Evolutionary conservation across 2,329 filamentous ascomycete genomes (phyloP), one percentile per base, ranked within the genome.

Genomic region (Fusarium clavum): DNA sequence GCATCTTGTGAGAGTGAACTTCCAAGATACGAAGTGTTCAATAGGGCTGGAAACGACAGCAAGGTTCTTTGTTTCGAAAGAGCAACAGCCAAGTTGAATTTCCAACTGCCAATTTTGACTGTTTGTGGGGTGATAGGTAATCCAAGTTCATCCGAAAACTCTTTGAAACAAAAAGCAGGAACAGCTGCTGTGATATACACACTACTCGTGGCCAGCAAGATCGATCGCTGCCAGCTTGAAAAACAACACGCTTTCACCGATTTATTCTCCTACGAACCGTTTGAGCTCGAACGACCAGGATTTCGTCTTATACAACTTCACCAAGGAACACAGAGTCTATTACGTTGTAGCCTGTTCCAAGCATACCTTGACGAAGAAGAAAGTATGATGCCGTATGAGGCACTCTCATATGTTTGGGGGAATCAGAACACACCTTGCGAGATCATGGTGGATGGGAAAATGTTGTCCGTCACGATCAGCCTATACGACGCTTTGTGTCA

Each of bases 341-440:
- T 69, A 0, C 5, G 13, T 0, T 68, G 64, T 5, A 18, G 8
- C 0, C 6, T 65, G 2, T 32, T 43, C 0, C 59, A 69, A 34
- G 64, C 49, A 0, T 53, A 56, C 2, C 41, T 64, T 1, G 47
- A 64, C 1, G 7, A 63, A 1, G n/a, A 54, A 2, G 49, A 44
- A 2, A 47, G 4, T 1, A 32, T 56, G 0, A 22, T 63, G 0
- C 20, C 57, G 0, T 70, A 67, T 1, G 62, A 63, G 20, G 55
- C 57, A 2, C n/a, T 70, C 0, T 70, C 67, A 0, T 70, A 70
- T 4, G 7, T 25, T 0, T 70, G 67, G 67, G 67, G 22, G 0
- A 5, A 6, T 0, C 45, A 30, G 2, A 3, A 1, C 0, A 48
- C 8, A 2, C 22, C n/a, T 0, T 1, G 10, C 4, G 34, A 44